These are phyloP conservation scores for Saccharomyces kudriavzevii DNA, from an alignment of 805 yeast species.

Conservation along the genomic window DNA sequence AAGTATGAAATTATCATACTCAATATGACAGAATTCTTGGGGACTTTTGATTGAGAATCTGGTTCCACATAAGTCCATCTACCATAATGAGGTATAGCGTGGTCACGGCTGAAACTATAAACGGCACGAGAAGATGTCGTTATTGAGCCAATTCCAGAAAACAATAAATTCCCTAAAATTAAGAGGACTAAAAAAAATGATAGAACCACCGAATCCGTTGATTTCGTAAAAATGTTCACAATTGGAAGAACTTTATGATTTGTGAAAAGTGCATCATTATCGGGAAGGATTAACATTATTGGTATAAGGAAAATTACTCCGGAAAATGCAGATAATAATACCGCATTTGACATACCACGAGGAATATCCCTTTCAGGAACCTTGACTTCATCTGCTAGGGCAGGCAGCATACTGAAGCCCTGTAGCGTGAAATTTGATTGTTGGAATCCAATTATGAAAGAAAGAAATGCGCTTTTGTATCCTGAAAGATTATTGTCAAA, in stretches of 20 bases:
- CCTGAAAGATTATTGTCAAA: slow-evolving; percentile 71
- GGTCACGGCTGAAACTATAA: slow-evolving; percentile 75
- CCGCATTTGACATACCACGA: slow-evolving; percentile 60
- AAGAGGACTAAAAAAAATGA: slow-evolving; percentile 61
- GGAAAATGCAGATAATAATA: slow-evolving; percentile 53
- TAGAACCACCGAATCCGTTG: slow-evolving; percentile 60
- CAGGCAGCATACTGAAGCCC: slow-evolving; percentile 75
- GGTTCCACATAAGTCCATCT: slow-evolving; percentile 61
- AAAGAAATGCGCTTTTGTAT: slow-evolving; percentile 55
- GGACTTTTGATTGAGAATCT: slow-evolving; percentile 48
- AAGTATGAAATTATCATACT: slow-evolving; percentile 55
- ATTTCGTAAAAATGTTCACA: slow-evolving; percentile 61
- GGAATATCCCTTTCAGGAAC: slow-evolving; percentile 70
- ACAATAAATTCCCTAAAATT: slow-evolving; percentile 60
- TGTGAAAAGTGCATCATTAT: slow-evolving; percentile 47
- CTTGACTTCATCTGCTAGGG: slow-evolving; percentile 76
- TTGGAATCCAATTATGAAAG: slow-evolving; percentile 71
- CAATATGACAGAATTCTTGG: slow-evolving; percentile 58
- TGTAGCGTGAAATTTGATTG: slow-evolving; percentile 72
- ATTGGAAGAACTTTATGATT: slow-evolving; percentile 67
- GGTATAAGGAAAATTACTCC: slow-evolving; percentile 71
- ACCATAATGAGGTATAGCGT: slow-evolving; percentile 60
- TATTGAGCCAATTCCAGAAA: slow-evolving; percentile 71
- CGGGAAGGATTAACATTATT: slow-evolving; percentile 63
- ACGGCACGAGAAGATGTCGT: slow-evolving; percentile 81